phyloP scores from a whole-genome alignment of 2,329 filamentous ascomycete genomes.

The Fusarium subglutinans region DNA sequence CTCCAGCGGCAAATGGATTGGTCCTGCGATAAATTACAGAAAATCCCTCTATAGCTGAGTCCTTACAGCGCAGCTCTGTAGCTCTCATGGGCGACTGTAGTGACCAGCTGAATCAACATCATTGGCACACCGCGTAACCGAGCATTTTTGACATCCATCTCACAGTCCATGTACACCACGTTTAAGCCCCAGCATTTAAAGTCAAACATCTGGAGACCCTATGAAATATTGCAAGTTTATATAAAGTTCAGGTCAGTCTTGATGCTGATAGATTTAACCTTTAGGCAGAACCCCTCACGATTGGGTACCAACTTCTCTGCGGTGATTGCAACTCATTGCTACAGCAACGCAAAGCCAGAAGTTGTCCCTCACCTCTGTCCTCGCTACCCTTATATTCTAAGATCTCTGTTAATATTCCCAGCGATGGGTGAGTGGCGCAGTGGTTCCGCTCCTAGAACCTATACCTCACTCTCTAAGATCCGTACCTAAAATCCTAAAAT shows the following conservation, averaged over 20 bases:
- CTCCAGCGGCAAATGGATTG: too few species aligned
- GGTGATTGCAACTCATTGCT: not conserved
- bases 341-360: not conserved
- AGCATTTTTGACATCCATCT: too few species aligned
- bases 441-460: not conserved
- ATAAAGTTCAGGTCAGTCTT: not conserved
- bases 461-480: not conserved
- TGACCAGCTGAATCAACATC: too few species aligned
- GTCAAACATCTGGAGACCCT: too few species aligned
- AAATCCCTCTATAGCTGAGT: too few species aligned
- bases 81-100: too few species aligned
- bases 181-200: too few species aligned
- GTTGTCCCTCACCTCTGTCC: not conserved
- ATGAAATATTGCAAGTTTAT: too few species aligned
- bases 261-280: not conserved
- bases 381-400: not conserved
- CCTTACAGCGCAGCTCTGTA: too few species aligned
- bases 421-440: not conserved
- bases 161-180: too few species aligned
- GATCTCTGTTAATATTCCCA: rapidly evolving
- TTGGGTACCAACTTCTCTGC: not conserved
- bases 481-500: not conserved
- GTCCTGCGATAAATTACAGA: too few species aligned
- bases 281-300: not conserved
- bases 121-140: too few species aligned